Evolutionary conservation across 495 filamentous ascomycete genomes (phyloP), one percentile per base, ranked within the genome.

Genomic region (Annulohypoxylon moriforme): DNA sequence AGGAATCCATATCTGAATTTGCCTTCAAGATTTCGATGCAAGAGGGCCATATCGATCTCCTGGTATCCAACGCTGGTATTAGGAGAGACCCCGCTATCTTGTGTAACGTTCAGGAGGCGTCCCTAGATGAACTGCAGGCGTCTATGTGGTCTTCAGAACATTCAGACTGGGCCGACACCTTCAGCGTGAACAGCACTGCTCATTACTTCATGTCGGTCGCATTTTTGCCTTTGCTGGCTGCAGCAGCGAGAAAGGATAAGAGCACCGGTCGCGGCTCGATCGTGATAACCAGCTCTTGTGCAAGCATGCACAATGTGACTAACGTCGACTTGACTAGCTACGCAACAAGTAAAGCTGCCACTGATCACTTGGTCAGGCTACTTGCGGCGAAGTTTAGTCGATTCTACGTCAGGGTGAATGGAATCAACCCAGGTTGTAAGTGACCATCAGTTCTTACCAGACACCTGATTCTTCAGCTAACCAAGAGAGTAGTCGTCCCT

Each of bases 351-450:
- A 85, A 85, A 63, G 82, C 82, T 6, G 82, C 79, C 0, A 83
- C 81, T 7, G 82, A 85, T 67, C 81, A 85, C 67, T 49, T 85
- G 16, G 82, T 85, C 9, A 76, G 60, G 40, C 65, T 85, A 53
- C 58, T 85, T 46, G 81, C 82, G 8, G 76, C 79, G 0, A 85
- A 84, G 40, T 83, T 80, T 47, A 74, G 74, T 22, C 73, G 81
- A 29, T 83, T 80, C 49, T 83, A 83, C 69, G 79, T 85, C 11
- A 66, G 82, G 38, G 81, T 83, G 29, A 71, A 76, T 20, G 79
- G 81, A 2, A 82, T 85, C 24, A 85, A 85, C 67, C 82, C 82
- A 16, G 82, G 82, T 3, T 85, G 82, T 85, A 66, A 73, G 81
- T 79, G 44, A 29, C 3, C 16, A 5, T 47, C 8, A 22, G 22